These are phyloP conservation scores for Pseudogymnoascus pannorum DNA, from an alignment of 2,329 filamentous ascomycete species.

Conservation along the genomic window DNA sequence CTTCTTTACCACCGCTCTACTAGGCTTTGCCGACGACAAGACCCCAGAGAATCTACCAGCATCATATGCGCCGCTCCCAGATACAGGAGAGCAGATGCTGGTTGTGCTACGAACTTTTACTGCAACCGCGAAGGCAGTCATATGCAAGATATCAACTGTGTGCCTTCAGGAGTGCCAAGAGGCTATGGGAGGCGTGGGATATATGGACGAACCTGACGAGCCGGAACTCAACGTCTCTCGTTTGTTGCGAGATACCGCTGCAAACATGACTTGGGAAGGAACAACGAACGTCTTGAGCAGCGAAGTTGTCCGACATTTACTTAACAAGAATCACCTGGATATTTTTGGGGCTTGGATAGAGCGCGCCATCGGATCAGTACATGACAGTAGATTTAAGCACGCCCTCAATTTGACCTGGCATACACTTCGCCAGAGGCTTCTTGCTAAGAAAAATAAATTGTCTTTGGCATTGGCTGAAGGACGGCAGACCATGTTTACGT, in stretches of 20 bases:
- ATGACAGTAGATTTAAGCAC: conserved; percentile 12
- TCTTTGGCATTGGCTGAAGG: conserved; percentile 22
- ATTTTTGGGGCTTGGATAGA: conserved; percentile 11
- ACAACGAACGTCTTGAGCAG: conserved; percentile 13
- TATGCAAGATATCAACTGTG: conserved; percentile 28
- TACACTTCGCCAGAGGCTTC: background rate
- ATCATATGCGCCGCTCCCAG: conserved; percentile 29
- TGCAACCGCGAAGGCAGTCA: conserved; percentile 29
- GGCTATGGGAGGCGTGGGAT: conserved; percentile 33
- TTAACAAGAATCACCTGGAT: conserved; percentile 14
- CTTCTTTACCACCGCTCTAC: conserved; percentile 31
- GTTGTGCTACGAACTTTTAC: conserved; percentile 13
- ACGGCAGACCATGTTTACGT: conserved; percentile 28
- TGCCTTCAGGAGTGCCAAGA: conserved; percentile 33
- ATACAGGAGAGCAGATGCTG: conserved; percentile 27
- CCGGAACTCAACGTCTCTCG: conserved; percentile 12
- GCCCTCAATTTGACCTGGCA: conserved; percentile 5
- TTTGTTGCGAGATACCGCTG: conserved; percentile 10
- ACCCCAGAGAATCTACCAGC: conserved; percentile 26
- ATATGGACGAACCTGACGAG: conserved; percentile 30
- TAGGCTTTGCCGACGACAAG: conserved; percentile 29
- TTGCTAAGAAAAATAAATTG: conserved; percentile 12
- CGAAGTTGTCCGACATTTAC: conserved; percentile 11
- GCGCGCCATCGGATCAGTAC: conserved; percentile 10
- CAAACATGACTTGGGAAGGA: conserved; percentile 14